These are phyloP conservation scores for Fusarium lyarnte DNA, from an alignment of 2,329 filamentous ascomycete species.

Conservation along the genomic window DNA sequence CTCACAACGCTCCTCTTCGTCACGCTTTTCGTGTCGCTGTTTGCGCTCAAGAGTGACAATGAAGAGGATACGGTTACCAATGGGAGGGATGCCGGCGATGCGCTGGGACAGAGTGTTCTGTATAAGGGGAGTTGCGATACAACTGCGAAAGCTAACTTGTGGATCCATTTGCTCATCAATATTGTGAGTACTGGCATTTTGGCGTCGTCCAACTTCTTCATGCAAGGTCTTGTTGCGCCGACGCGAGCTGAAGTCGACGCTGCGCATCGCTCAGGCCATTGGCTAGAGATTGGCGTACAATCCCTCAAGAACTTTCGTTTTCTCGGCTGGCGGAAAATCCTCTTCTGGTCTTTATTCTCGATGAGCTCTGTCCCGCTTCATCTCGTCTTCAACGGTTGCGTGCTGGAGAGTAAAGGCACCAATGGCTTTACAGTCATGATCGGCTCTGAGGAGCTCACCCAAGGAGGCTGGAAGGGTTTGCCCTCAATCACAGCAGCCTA, in stretches of 20 bases:
- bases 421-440: constrained; percentile 22
- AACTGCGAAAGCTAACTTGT: neutral
- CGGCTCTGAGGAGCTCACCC: neutral
- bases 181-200: constrained; percentile 43
- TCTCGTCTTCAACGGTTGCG: constrained; percentile 21
- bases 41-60: neutral
- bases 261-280: constrained; percentile 17
- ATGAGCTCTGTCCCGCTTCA: constrained; percentile 20
- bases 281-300: constrained; percentile 41
- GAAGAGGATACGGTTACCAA: accelerated
- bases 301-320: constrained; percentile 29
- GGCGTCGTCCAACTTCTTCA: constrained; percentile 50
- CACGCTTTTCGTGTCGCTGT: constrained; percentile 19
- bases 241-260: constrained; percentile 45
- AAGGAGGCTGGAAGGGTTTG: neutral
- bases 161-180: constrained; percentile 32
- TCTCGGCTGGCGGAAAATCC: neutral
- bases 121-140: constrained; percentile 1
- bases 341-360: constrained; percentile 15
- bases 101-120: constrained; percentile 8
- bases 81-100: neutral
- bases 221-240: constrained; percentile 49
- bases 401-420: constrained; percentile 17
- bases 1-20: constrained; percentile 7
- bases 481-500: neutral